Conservation (phyloP, 163 green algal species). For the Chlorella variabilis region DNA sequence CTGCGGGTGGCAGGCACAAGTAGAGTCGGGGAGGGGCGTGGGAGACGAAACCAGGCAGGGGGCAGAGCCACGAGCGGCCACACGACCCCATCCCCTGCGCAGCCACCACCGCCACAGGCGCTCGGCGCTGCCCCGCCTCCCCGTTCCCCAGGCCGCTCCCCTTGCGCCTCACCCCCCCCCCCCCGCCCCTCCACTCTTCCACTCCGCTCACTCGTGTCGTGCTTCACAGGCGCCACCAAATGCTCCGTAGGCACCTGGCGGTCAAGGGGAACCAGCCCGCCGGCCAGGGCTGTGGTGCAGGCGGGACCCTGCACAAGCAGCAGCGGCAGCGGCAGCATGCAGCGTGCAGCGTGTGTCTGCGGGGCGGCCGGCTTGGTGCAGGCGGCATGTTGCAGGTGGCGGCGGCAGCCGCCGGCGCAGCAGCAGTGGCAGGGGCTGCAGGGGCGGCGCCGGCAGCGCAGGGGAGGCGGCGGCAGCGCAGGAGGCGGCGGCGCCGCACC, state of each 20-base stretch:
- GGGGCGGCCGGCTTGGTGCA: no score
- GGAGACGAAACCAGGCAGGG: neutral
- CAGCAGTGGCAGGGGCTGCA: neutral
- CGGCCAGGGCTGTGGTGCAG: constrained; percentile 21
- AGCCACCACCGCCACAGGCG: no score
- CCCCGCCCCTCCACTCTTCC: no score
- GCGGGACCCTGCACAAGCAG: constrained; percentile 3
- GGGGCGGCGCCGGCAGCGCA: no score
- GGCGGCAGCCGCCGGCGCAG: neutral
- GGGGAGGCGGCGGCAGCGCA: neutral
- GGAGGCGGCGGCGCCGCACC: constrained; percentile 11
- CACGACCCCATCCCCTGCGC: no score
- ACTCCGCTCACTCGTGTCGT: constrained; percentile 17
- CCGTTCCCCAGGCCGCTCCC: neutral
- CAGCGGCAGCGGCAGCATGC: neutral
- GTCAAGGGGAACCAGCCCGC: constrained; percentile 39
- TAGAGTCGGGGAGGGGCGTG: no score
- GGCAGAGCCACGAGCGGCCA: no score
- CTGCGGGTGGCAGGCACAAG: no score
- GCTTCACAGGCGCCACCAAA: constrained; percentile 24
- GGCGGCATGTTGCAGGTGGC: no score
- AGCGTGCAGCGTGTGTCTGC: no score
- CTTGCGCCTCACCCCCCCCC: no score
- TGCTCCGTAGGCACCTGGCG: constrained; percentile 46
- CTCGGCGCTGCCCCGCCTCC: neutral